Base-by-base conservation (phyloP, 148 eudicot genomes). In the Rhododendron henanense region DNA sequence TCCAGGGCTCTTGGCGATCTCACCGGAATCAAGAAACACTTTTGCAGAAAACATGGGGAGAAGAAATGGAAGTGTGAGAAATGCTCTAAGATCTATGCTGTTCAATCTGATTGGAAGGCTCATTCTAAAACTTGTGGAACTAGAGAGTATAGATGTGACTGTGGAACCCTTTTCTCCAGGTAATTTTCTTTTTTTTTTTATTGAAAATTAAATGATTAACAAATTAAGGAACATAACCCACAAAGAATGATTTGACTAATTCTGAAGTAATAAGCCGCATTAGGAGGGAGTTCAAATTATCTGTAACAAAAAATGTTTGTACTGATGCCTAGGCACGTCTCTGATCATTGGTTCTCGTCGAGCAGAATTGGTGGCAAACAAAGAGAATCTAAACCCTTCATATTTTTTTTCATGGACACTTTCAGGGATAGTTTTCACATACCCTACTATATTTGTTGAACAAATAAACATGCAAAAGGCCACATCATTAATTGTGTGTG, bases 81-180 rank as follows among this genome's bases (percentile, higher is more conserved):
- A 65, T 96, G 99, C 83, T 93, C 96, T 3, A 96, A 96, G 93
- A 84, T 93, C 55, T 96, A 96, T 88, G 99, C 98, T 14, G 99
- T 96, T 89, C 94, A 92, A 61, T 94, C 97, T 2, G 99, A 96
- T 92, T 96, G 98, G 99, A 96, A 95, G 82, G 99, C 99, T 86
- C 99, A 96, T 69, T 88, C 94, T 37, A 96, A 95, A 84, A 94
- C 93, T 61, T 96, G 99, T 91, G 99, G 99, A 35, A 95, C 98
- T 35, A 91, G 94, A 85, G 98, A 94, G 91, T 96, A 95, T 83
- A 91, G 93, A 85, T 96, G 99, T 92, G 98, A 96, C 48, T 96
- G 99, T 91, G 98, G 99, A 25, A 95, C 94, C 84, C 90, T 96
- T 67, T 96, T 96, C 90, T 92, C 95, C 86, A 95, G 99, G 98